These are phyloP conservation scores for Aureobasidium uvarum DNA, from an alignment of 2,329 filamentous ascomycete genomes.

Conservation along the genomic window DNA sequence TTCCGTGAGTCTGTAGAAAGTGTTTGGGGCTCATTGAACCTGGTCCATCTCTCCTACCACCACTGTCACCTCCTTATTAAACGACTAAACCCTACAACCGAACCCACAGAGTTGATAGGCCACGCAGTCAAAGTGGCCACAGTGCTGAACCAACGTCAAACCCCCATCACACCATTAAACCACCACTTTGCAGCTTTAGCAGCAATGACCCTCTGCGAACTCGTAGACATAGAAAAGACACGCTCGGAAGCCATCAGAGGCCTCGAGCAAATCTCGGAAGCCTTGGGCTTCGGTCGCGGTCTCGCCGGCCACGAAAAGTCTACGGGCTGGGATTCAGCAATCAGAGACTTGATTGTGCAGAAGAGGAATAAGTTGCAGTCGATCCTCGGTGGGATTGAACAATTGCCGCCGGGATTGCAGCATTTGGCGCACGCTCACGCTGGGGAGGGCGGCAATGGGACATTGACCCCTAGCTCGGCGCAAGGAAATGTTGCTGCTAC, in stretches of 20 bases:
- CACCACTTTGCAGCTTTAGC: conserved; percentile 65
- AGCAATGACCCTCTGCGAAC: conserved; percentile 60
- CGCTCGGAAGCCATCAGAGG: conserved; percentile 58
- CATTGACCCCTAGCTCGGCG: conserved; percentile 18
- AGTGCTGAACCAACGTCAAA: conserved; percentile 57
- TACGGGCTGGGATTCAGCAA: conserved; percentile 58
- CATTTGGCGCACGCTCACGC: conserved; percentile 56
- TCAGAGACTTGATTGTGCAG: conserved; percentile 52
- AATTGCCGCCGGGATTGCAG: conserved; percentile 50
- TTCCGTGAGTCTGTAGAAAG: conserved; percentile 63
- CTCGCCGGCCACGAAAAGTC: conserved; percentile 45
- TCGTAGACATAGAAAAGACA: conserved; percentile 56
- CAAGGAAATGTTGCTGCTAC: conserved; percentile 30
- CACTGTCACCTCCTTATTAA: conserved; percentile 65
- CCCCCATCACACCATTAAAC: conserved; percentile 61
- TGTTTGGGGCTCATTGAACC: conserved; percentile 53
- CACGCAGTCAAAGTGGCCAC: conserved; percentile 59
- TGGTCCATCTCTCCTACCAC: conserved; percentile 68
- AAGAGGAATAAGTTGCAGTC: conserved; percentile 45
- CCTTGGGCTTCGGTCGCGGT: conserved; percentile 47
- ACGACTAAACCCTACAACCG: conserved; percentile 57
- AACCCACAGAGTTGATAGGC: conserved; percentile 59
- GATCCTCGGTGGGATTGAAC: conserved; percentile 40
- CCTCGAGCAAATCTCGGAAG: conserved; percentile 57
- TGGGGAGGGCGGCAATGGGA: conserved; percentile 26